These are phyloP conservation scores for Fusarium annulatum DNA, from an alignment of 2,329 filamentous ascomycete genomes.

Conservation along the genomic window DNA sequence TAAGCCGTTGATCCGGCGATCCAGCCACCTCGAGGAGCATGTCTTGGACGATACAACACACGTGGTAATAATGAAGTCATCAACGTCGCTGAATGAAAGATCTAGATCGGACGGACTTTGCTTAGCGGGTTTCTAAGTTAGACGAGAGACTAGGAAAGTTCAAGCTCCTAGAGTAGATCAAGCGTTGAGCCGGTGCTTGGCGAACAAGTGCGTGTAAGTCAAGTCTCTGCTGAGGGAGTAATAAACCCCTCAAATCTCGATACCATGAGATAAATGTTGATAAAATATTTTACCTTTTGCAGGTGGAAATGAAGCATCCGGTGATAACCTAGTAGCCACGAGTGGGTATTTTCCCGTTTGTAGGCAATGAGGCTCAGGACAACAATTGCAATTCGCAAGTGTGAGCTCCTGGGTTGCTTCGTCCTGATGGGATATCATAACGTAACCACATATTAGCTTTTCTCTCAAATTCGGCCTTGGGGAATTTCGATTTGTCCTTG, in stretches of 20 bases:
- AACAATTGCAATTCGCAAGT: neutral
- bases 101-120: neutral
- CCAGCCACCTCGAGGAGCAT: slow-evolving; percentile 7
- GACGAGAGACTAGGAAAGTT: neutral
- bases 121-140: neutral
- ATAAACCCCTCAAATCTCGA: slow-evolving; percentile 21
- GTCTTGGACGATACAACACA: slow-evolving; percentile 12
- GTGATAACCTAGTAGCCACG: neutral
- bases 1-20: slow-evolving; percentile 6
- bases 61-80: slow-evolving; percentile 31
- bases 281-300: neutral
- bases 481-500: neutral
- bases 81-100: neutral
- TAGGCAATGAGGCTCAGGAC: neutral
- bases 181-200: slow-evolving; percentile 12
- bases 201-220: slow-evolving; percentile 11
- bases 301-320: neutral
- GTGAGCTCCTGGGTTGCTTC: neutral
- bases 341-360: neutral
- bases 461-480: neutral
- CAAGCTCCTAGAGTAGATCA: neutral
- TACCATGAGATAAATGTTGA: slow-evolving; percentile 7
- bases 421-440: neutral
- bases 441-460: neutral
- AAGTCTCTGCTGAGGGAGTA: neutral